Base-by-base conservation (phyloP, 352 stramenopile genomes). In the Phytopythium aichiense region DNA sequence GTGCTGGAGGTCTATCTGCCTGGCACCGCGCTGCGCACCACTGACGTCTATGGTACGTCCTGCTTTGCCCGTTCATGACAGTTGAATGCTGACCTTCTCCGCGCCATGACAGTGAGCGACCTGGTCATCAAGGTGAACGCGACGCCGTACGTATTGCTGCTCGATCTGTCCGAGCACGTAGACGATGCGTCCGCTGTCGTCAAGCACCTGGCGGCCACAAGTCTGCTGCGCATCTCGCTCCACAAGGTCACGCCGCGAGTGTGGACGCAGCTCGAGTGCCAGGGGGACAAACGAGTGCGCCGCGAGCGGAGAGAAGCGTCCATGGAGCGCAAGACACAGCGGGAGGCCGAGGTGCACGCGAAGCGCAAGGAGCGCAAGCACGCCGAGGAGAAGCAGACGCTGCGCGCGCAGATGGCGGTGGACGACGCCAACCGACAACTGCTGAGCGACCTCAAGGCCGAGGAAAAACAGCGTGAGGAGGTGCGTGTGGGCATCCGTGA, bases 51-150 rank as follows among this genome's bases (percentile, higher is more conserved):
- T 68, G 73, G 85, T 92, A 33, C 15, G 28, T 31, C 28, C 28
- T 31, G 28, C 4, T 31, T 31, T 52, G 23, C 22, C 40, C 9
- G 42, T 8, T 48, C 42, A 69, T 18, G 66, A 12, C 20, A 40
- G 18, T 48, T 42, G 11, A 23, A 8, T 43, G 25, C 33, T 49
- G 23, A 28, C 35, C 6, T 54, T 52, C 12, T 37, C 23, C 20
- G 22, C 15, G 7, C 22, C 31, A 52, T 35, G 22, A 23, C 40
- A 94, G 83, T 92, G 31, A 91, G 83, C 62, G 83, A 92, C 59
- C 51, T 92, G 30, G 70, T 92, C 20, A 30, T 94, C n/a, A 94
- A 94, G 60, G 65, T 94, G 45, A 94, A 94, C 60, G 75, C 77
- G 9, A 52, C 79, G 23, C 83, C 79, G 20, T 94, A 94, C 60